Percentiles rank a stretch among this genome's conserved stretches.
Conservation (phyloP, 1,284 basidiomycete species). For the Puccinia coronata region DNA sequence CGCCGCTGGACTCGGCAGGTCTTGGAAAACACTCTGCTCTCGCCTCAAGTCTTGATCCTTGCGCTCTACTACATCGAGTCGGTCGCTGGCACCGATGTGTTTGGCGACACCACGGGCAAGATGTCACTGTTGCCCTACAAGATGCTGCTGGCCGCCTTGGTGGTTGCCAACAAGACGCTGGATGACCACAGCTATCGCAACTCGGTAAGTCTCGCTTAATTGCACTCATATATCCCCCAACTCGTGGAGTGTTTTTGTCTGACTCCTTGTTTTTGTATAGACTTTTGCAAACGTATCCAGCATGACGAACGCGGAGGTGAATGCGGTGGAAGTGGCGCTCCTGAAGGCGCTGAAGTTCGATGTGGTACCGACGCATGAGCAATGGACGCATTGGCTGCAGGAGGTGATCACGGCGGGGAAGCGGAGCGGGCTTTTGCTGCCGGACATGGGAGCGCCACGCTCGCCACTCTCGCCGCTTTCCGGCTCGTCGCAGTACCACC, state of each 20-base stretch:
- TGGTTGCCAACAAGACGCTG: conserved; percentile 42
- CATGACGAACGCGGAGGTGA: conserved; percentile 48
- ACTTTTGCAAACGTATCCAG: conserved; percentile 46
- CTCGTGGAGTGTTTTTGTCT: not conserved
- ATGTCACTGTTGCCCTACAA: conserved; percentile 37
- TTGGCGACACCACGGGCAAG: conserved; percentile 39
- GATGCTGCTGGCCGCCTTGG: conserved; percentile 38
- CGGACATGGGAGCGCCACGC: no score
- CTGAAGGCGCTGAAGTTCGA: conserved; percentile 36
- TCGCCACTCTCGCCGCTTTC: not conserved
- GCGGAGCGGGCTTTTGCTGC: conserved; percentile 3
- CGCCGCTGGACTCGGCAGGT: conserved; percentile 40
- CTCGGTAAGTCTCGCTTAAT: not conserved
- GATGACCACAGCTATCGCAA: conserved; percentile 48
- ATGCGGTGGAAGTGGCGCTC: conserved; percentile 22
- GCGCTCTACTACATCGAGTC: conserved; percentile 37
- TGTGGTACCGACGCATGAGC: not conserved
- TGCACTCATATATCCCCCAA: not conserved
- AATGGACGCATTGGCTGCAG: conserved; percentile 27
- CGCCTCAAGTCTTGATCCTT: conserved; percentile 43
- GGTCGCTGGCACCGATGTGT: conserved; percentile 28
- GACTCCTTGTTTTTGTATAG: not conserved
- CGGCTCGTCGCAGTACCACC: not conserved
- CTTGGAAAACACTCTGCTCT: conserved; percentile 33
- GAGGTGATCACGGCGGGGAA: conserved; percentile 20